Base-by-base conservation (phyloP, 306 rosid species). In the Cucurbita ficifolia region DNA sequence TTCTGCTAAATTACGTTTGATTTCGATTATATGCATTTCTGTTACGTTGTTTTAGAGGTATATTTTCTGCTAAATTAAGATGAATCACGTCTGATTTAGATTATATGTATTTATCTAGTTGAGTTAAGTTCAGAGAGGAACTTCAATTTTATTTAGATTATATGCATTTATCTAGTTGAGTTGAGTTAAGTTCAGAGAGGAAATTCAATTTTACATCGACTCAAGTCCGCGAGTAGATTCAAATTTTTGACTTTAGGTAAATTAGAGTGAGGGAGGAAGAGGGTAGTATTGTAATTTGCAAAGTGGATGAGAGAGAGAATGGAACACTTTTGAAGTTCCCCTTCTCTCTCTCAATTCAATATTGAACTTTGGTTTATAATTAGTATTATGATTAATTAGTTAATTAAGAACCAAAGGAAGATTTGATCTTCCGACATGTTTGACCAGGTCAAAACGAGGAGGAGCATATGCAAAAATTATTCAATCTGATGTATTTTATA, bases 381-480 rank as follows among this genome's bases (percentile, higher is more conserved):
- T 58, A 22, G 8, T 58, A 24, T 21, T 21, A 2, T 55, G 5
- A 67, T 67, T 14, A 67, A 40, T 19, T 6, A 9, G 45, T 14
- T 67, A 21, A 72, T 72, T 35, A 35, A 72, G 38, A 36, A 9
- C 11, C 29, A 52, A 18, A 11, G 62, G 13, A 21, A 18, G 38
- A 17, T 76, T 45, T 51, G 22, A 72, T 61, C 21, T 65, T 54
- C 48, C 51, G 64, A 68, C 77, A 78, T 69, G 57, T 86, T 29
- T 86, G 90, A 91, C 86, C 74, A 51, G 84, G 90, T 87, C 90
- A 86, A 82, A 81, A 69, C 69, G 77, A 29, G 70, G 79, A 80
- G 74, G 72, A 77, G 78, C 55, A 73, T 78, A 72, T 54, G 35
- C 53, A 73, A 11, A 73, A 3, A 54, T 8, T 33, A 54, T 48